Evolutionary conservation across 164 flowering plant genomes (phyloP), one percentile per base, ranked within the genome.

Genomic region (Tinospora cordifolia): DNA sequence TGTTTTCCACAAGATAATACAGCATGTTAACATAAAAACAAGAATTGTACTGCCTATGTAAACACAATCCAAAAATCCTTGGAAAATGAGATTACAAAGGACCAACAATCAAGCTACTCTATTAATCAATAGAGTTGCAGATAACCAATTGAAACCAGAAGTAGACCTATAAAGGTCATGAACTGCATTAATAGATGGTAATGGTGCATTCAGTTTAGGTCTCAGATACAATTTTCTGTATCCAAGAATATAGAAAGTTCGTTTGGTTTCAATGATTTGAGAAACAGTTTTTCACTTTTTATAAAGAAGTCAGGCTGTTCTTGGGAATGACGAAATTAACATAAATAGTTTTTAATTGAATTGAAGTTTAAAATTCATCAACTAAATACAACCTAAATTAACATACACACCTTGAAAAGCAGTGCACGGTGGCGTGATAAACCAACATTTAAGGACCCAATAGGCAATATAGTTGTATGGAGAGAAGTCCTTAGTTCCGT

Each of bases 381-480:
- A n/a, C n/a, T n/a, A n/a, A n/a, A n/a, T n/a, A n/a, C n/a, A n/a
- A n/a, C n/a, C n/a, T n/a, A n/a, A 6, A 19, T 60, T 60, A 15
- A 24, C 25, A 60, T 8, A 65, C 82, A 76, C 21, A 90, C 99
- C 98, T 95, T 95, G 78, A 95, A 95, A 74, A 95, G 99, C 81
- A 95, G 84, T 73, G 99, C 95, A 38, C 99, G 90, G 60, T 95
- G 99, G 21, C 98, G 86, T 24, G 95, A 91, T 21, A 92, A 75
- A 60, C 99, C 99, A 72, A 90, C 74, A 76, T 82, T 88, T 70
- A 92, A 75, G 76, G 92, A 86, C 24, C 99, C 98, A 80, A 95
- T 83, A n/a, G 98, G 99, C 77, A 90, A 84, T 36, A 93, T 77
- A 77, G 78, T 83, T 57, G 98, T 83, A 19, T 91, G 91, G 66